Evolutionary conservation across 2,329 filamentous ascomycete genomes (phyloP), one percentile per base, ranked within the genome.

Genomic region (Claviceps sp.): DNA sequence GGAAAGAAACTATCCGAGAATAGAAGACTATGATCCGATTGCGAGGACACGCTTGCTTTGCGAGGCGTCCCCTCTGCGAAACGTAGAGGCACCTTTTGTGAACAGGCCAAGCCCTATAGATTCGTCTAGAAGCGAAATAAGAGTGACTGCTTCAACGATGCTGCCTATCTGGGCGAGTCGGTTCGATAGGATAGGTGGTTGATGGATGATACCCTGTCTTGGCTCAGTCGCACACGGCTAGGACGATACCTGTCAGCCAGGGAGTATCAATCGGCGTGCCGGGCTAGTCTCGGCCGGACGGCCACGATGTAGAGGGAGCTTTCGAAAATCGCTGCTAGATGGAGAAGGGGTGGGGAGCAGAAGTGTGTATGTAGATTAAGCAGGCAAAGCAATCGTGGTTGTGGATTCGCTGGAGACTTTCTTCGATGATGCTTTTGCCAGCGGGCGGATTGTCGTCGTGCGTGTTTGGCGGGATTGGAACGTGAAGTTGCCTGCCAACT

Each of bases 241-340:
- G 17, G 43, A 34, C 30, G 43, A 30, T 30, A 11, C 22, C 37
- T 11, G 44, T 51, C 43, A 47, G 50, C 43, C 22, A 22, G 11
- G 22, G 48, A 38, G 16, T 17, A 17, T 22, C 11, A 30, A 10
- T 39, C 19, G 44, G 41, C 50, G 5, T 39, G 42, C 47, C 42
- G 37, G 17, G 13, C 44, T 50, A 40, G 43, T 47, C 47, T 50
- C 34, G 45, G 53, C 53, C 50, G 45, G 37, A 34, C 43, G 53
- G 50, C 50, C 53, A 50, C 53, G 47, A 42, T 39, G 34, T 30
- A 19, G 11, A n/a, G 13, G 17, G 22, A 19, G 39, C 14, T 26
- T 13, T 34, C n/a, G 5, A 14, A 22, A 10, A 34, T 44, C 10
- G 41, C 26, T 17, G 34, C 42, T 46, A 5, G 50, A 51, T 51